Evolutionary conservation across 2,329 filamentous ascomycete genomes (phyloP).

Genomic region (Diaporthe sp.): DNA sequence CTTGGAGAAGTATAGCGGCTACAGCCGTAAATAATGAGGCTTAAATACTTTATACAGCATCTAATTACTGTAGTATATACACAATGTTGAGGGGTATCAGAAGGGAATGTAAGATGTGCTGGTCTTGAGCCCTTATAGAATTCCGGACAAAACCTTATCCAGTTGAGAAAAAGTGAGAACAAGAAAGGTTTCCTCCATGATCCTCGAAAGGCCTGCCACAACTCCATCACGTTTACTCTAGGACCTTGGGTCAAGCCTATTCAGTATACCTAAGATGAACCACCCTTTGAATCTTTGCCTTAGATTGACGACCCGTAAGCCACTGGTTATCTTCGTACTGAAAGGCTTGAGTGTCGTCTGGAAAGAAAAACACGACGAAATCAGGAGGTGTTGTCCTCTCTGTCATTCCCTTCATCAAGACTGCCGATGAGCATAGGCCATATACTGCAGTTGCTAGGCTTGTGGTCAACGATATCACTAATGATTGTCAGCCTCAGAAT

Average conservation of each 20-base stretch:
- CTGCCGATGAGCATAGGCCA: constrained; percentile 30
- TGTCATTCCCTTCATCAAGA: constrained; percentile 21
- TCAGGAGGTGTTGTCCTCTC: neutral
- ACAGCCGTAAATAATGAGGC: too few relatives aligned
- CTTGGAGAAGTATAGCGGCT: neutral
- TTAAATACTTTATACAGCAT: too few relatives aligned
- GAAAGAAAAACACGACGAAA: too few relatives aligned
- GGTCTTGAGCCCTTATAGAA: neutral
- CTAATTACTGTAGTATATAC: neutral
- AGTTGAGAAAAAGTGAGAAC: neutral
- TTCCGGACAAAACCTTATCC: neutral
- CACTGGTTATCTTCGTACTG: neutral
- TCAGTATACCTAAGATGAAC: neutral
- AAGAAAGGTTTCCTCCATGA: too few relatives aligned
- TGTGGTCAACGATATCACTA: constrained; percentile 46
- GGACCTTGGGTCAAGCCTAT: too few relatives aligned
- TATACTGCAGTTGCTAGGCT: constrained; percentile 1
- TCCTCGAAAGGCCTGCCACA: neutral
- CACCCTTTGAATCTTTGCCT: neutral
- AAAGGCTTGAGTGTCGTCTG: neutral
- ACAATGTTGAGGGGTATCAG: neutral
- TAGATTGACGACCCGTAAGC: neutral
- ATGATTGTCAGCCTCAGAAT: neutral
- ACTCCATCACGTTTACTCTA: neutral
- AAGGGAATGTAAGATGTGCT: neutral